These are phyloP conservation scores for Pichia cabralensis DNA, from an alignment of 805 yeast genomes.

Conservation along the genomic window DNA sequence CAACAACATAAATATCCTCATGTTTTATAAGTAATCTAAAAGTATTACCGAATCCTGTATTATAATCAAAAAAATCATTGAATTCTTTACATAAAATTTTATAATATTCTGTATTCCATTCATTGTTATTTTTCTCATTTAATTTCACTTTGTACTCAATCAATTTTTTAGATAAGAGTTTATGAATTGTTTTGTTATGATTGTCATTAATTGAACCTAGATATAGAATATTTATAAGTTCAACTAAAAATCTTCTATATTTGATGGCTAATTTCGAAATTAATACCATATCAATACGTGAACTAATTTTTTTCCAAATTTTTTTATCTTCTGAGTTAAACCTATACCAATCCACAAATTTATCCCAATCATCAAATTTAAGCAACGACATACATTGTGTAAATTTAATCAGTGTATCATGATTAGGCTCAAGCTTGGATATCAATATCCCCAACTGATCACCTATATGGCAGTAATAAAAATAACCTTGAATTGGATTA, in stretches of 20 bases:
- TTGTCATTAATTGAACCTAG: background rate
- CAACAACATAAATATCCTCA: background rate
- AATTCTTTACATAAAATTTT: slow-evolving; percentile 3
- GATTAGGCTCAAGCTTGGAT: background rate
- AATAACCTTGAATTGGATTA: slow-evolving; percentile 6
- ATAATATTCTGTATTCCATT: slow-evolving; percentile 1
- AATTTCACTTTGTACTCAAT: background rate
- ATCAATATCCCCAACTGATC: background rate
- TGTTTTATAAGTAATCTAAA: background rate
- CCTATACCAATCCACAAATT: background rate
- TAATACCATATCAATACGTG: background rate
- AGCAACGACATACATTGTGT: background rate
- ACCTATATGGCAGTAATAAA: slow-evolving; percentile 5
- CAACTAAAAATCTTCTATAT: slow-evolving; percentile 2
- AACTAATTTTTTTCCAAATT: slow-evolving; percentile 1
- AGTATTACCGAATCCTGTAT: slow-evolving; percentile 3
- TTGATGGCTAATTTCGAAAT: background rate
- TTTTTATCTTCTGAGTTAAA: slow-evolving; percentile 1
- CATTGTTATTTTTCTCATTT: background rate
- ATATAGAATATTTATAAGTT: slow-evolving; percentile 1
- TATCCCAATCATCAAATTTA: slow-evolving; percentile 1
- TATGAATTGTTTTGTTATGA: no score
- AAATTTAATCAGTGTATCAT: background rate
- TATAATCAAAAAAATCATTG: slow-evolving; percentile 3
- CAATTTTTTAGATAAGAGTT: no score